Evolutionary conservation across 495 filamentous ascomycete genomes (phyloP).

Genomic region (Durotheca rogersii): DNA sequence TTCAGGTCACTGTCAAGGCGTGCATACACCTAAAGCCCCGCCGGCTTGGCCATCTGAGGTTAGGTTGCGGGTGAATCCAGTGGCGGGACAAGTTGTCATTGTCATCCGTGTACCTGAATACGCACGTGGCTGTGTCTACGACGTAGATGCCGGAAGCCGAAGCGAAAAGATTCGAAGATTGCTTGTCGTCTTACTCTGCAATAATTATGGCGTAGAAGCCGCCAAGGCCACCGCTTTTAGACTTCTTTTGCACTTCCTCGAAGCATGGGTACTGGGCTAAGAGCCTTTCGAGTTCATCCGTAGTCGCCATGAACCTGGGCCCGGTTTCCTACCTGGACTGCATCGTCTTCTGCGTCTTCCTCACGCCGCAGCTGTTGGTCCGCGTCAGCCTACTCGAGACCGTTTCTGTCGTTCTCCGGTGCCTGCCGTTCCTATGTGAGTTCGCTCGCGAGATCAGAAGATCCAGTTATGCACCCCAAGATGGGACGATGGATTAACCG

Average conservation of each 20-base stretch:
- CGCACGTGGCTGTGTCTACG: background rate
- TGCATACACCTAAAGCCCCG: too few relatives aligned
- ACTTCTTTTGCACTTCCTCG: background rate
- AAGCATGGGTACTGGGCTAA: background rate
- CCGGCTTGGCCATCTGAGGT: too few relatives aligned
- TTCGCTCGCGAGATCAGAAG: slow-evolving; percentile 1
- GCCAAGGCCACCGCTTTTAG: background rate
- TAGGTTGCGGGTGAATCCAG: too few relatives aligned
- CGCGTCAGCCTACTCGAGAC: slow-evolving; percentile 59
- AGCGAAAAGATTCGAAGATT: too few relatives aligned
- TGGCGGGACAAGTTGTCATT: too few relatives aligned
- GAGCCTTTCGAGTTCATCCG: background rate
- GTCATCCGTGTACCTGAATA: slow-evolving; percentile 1
- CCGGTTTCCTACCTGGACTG: slow-evolving; percentile 73
- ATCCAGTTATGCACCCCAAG: too few relatives aligned
- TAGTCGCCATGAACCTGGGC: slow-evolving; percentile 53
- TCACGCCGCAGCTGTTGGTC: slow-evolving; percentile 64
- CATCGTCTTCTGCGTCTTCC: slow-evolving; percentile 62
- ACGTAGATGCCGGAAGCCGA: too few relatives aligned
- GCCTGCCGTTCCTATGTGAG: slow-evolving; percentile 72
- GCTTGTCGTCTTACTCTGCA: background rate
- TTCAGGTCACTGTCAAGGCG: too few relatives aligned
- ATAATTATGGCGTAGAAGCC: background rate
- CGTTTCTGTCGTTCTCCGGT: slow-evolving; percentile 54
- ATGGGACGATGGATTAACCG: slow-evolving; percentile 16